These are phyloP conservation scores for Cyphellophora attinorum DNA, from an alignment of 2,329 filamentous ascomycete genomes.

Conservation along the genomic window DNA sequence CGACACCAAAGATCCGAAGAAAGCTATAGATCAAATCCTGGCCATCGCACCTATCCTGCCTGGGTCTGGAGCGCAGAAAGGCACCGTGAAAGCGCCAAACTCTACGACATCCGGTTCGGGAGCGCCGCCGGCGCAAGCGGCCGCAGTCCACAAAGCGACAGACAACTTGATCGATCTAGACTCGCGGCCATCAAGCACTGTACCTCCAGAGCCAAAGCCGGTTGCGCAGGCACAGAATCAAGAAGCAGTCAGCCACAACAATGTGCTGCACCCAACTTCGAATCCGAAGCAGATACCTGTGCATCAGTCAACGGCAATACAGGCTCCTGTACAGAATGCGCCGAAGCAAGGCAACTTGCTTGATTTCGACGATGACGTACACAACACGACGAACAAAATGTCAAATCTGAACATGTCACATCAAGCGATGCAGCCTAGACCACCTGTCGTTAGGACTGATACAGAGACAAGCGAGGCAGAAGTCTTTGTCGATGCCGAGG, in stretches of 20 bases:
- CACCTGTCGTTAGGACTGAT: constrained; percentile 26
- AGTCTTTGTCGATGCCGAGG: constrained; percentile 34
- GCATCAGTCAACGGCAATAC: constrained; percentile 2
- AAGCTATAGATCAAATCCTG: constrained; percentile 60
- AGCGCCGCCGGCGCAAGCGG: neutral
- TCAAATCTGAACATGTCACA: constrained; percentile 19
- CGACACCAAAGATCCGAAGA: constrained; percentile 10
- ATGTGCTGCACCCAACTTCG: constrained; percentile 6
- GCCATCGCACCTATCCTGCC: constrained; percentile 75
- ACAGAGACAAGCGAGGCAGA: constrained; percentile 30
- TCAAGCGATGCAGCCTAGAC: constrained; percentile 13
- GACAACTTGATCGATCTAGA: constrained; percentile 23
- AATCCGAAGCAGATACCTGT: constrained; percentile 9
- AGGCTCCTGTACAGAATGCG: constrained; percentile 3
- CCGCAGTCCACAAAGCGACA: constrained; percentile 4
- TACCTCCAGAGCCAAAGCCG: constrained; percentile 12
- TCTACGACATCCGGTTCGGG: constrained; percentile 3
- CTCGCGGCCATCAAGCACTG: constrained; percentile 13
- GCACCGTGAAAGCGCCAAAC: constrained; percentile 37
- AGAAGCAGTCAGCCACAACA: constrained; percentile 4
- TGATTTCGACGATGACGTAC: constrained; percentile 14
- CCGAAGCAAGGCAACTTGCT: constrained; percentile 9
- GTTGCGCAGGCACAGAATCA: constrained; percentile 8
- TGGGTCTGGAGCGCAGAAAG: constrained; percentile 52
- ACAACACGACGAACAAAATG: constrained; percentile 12